Percentiles rank a stretch among this genome's conserved stretches.
phyloP scores from a whole-genome alignment of 2,329 filamentous ascomycete species.

The Aspergillus versicolor region DNA sequence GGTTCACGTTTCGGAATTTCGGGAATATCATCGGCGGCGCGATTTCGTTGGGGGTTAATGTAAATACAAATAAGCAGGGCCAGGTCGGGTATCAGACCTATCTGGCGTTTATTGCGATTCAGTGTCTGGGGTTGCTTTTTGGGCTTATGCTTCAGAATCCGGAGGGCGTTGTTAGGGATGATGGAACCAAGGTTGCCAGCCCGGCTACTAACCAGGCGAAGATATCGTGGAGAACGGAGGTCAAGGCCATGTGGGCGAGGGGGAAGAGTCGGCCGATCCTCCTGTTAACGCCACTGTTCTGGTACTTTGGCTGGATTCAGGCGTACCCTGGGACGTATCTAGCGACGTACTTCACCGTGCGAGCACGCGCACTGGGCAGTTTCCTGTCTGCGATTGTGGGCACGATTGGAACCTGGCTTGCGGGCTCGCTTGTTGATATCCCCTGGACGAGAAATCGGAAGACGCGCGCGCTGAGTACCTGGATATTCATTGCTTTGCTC shows the following conservation, averaged over 20 bases:
- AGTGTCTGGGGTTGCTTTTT: constrained; percentile 46
- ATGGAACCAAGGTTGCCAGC: constrained; percentile 29
- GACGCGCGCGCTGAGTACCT: constrained; percentile 42
- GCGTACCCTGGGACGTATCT: constrained; percentile 45
- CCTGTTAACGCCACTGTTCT: constrained; percentile 38
- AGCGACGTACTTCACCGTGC: constrained; percentile 45
- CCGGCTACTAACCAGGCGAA: background rate
- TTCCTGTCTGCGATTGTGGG: constrained; percentile 42
- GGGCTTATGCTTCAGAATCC: constrained; percentile 47
- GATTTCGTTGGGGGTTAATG: constrained; percentile 52
- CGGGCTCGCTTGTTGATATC: constrained; percentile 38
- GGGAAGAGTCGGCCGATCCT: constrained; percentile 32
- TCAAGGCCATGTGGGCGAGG: constrained; percentile 38
- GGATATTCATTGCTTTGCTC: constrained; percentile 41
- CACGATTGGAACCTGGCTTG: constrained; percentile 40
- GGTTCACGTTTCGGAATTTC: constrained; percentile 43
- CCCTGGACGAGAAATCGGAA: constrained; percentile 41
- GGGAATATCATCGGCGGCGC: constrained; percentile 52
- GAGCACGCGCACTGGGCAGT: constrained; percentile 38
- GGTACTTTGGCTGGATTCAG: constrained; percentile 34
- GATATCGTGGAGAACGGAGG: constrained; percentile 31
- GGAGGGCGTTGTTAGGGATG: constrained; percentile 45
- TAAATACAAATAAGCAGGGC: constrained; percentile 29
- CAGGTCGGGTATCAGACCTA: constrained; percentile 31
- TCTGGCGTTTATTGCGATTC: constrained; percentile 49